A percentile compares a stretch with the other conserved stretches of the same genome.
Conservation (phyloP, 805 yeast genomes). For the Ogataea dorogensis region DNA sequence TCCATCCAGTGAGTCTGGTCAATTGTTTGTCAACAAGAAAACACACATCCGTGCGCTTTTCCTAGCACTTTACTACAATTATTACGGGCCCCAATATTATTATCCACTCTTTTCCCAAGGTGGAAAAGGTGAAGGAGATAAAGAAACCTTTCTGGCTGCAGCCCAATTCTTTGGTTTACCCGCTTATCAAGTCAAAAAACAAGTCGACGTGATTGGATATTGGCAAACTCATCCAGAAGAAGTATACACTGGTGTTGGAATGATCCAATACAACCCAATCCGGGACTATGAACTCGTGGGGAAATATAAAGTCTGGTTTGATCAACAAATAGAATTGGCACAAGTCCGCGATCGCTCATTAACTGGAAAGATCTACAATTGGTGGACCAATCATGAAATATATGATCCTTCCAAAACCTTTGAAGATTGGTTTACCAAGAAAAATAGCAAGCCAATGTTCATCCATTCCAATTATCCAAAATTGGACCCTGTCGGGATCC, state of each 20-base stretch:
- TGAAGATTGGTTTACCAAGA: slow-evolving; percentile 24
- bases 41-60: slow-evolving; percentile 48
- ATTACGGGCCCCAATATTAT: slow-evolving; percentile 48
- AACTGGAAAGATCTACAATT: slow-evolving; percentile 11
- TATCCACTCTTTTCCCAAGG: slow-evolving; percentile 50
- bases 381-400: slow-evolving; percentile 17
- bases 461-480: slow-evolving; percentile 57
- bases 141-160: slow-evolving; percentile 58
- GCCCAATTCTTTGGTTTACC: slow-evolving; percentile 42
- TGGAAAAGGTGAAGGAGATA: slow-evolving; percentile 54
- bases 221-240: slow-evolving; percentile 27
- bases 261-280: slow-evolving; percentile 56
- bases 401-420: slow-evolving; percentile 19
- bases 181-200: slow-evolving; percentile 50
- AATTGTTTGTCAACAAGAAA: slow-evolving; percentile 46
- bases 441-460: slow-evolving; percentile 36
- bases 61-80: slow-evolving; percentile 51
- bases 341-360: slow-evolving; percentile 9
- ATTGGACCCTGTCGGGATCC: slow-evolving; percentile 43
- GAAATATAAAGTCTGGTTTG: slow-evolving; percentile 22
- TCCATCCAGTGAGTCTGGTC: slow-evolving; percentile 57
- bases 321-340: slow-evolving; percentile 4
- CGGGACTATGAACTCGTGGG: slow-evolving; percentile 35
- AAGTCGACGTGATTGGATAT: slow-evolving; percentile 50
- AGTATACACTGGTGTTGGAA: slow-evolving; percentile 49